Evolutionary conservation across 805 yeast genomes (phyloP).

Genomic region (Diddensiella caesifluorescens): DNA sequence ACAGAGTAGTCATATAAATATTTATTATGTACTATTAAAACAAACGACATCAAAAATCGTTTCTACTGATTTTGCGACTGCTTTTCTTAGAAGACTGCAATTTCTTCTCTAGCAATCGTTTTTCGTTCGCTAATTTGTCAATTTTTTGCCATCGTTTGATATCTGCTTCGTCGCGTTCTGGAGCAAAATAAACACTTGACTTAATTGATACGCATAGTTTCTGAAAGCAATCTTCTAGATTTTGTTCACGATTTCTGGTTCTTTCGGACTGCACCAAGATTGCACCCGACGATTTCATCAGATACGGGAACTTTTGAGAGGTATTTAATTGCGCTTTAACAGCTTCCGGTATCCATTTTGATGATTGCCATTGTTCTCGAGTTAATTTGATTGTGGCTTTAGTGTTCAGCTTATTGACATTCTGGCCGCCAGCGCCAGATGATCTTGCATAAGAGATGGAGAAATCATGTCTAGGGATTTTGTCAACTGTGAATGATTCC

Average conservation of each 20-base stretch:
- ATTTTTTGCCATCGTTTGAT: slow-evolving; percentile 46
- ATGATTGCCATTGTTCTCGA: slow-evolving; percentile 40
- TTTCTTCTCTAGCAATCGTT: slow-evolving; percentile 36
- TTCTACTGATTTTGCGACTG: slow-evolving; percentile 24
- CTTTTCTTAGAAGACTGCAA: slow-evolving; percentile 36
- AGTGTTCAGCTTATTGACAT: slow-evolving; percentile 64
- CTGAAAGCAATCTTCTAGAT: slow-evolving; percentile 52
- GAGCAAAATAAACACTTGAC: slow-evolving; percentile 41
- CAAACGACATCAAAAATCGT: background rate
- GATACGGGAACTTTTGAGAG: slow-evolving; percentile 41
- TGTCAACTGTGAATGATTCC: slow-evolving; percentile 23
- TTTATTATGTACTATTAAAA: background rate
- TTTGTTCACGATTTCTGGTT: slow-evolving; percentile 53
- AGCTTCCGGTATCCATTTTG: slow-evolving; percentile 56
- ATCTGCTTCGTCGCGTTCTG: slow-evolving; percentile 44
- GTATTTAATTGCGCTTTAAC: slow-evolving; percentile 39
- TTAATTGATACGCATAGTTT: slow-evolving; percentile 53
- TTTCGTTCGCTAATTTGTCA: slow-evolving; percentile 31
- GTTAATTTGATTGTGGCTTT: slow-evolving; percentile 57
- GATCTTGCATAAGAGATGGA: slow-evolving; percentile 49
- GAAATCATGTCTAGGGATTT: slow-evolving; percentile 45
- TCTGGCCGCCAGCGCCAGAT: slow-evolving; percentile 86
- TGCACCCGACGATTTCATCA: slow-evolving; percentile 47
- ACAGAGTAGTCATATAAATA: background rate
- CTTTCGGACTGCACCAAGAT: slow-evolving; percentile 57